These are phyloP conservation scores for Solanum chmielewskii DNA, from an alignment of 257 asterid species.

Conservation along the genomic window DNA sequence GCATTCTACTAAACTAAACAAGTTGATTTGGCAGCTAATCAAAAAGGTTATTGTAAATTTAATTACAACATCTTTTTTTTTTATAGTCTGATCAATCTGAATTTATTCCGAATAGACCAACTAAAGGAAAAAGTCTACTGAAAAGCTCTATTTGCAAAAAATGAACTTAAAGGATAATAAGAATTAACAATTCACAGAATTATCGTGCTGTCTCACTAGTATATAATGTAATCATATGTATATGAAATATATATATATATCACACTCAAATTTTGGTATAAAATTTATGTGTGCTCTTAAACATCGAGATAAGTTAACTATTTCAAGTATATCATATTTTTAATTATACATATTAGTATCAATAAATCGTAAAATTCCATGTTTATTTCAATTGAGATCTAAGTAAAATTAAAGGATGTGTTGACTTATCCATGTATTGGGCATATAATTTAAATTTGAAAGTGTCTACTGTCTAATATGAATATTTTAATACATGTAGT, in stretches of 20 bases:
- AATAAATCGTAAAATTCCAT: too few relatives aligned
- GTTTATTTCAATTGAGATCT: not conserved
- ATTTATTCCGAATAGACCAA: too few relatives aligned
- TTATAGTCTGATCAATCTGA: not conserved
- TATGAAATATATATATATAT: too few relatives aligned
- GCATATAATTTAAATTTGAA: too few relatives aligned
- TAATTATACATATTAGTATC: not conserved
- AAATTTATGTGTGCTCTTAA: not conserved
- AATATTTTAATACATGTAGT: too few relatives aligned
- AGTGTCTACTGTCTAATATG: too few relatives aligned
- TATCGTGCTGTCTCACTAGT: not conserved
- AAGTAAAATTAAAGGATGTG: not conserved
- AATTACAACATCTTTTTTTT: not conserved
- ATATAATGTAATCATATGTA: too few relatives aligned
- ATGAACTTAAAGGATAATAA: not conserved
- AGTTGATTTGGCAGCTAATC: not conserved
- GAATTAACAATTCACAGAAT: not conserved
- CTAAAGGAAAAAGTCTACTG: not conserved
- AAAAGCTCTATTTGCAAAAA: not conserved
- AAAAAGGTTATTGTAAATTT: not conserved
- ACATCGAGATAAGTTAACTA: not conserved
- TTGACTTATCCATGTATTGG: not conserved
- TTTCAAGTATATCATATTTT: not conserved
- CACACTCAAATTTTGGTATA: too few relatives aligned
- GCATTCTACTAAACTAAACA: not conserved